Evolutionary conservation across 371 early-diverging fungal genomes (phyloP).

Genomic region (Mucor circinelloides): DNA sequence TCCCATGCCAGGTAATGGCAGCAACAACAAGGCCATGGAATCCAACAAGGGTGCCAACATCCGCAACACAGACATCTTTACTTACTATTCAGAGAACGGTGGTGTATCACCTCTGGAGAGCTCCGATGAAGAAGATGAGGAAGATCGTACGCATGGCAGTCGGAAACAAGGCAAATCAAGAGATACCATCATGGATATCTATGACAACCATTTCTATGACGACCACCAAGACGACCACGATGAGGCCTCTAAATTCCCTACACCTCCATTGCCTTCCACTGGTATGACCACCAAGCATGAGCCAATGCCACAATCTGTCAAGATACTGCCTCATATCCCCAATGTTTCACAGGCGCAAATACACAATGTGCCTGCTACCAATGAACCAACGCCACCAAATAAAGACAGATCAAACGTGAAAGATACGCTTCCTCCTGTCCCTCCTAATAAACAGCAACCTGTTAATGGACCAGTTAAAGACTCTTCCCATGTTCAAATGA

Average conservation of each 20-base stretch:
- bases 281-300: background rate
- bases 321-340: conserved; percentile 31
- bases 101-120: conserved; percentile 29
- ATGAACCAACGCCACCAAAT: conserved; percentile 6
- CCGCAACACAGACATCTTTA: conserved; percentile 24
- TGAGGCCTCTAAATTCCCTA: background rate
- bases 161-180: conserved; percentile 6
- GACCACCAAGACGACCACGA: conserved; percentile 11
- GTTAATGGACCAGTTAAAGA: conserved; percentile 23
- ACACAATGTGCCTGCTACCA: background rate
- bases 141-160: background rate
- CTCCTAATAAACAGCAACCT: conserved; percentile 18
- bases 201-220: conserved; percentile 29
- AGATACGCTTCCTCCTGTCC: conserved; percentile 8
- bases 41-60: background rate
- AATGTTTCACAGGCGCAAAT: conserved; percentile 14
- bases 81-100: conserved; percentile 22
- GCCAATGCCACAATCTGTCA: conserved; percentile 29
- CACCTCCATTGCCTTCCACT: background rate
- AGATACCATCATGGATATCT: conserved; percentile 49
- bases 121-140: conserved; percentile 25
- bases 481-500: conserved; percentile 35
- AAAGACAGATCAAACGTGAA: conserved; percentile 22
- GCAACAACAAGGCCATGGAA: background rate
- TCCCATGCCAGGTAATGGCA: background rate